These are phyloP conservation scores for Pyracantha coccinea DNA, from an alignment of 331 rosid genomes.

Conservation along the genomic window DNA sequence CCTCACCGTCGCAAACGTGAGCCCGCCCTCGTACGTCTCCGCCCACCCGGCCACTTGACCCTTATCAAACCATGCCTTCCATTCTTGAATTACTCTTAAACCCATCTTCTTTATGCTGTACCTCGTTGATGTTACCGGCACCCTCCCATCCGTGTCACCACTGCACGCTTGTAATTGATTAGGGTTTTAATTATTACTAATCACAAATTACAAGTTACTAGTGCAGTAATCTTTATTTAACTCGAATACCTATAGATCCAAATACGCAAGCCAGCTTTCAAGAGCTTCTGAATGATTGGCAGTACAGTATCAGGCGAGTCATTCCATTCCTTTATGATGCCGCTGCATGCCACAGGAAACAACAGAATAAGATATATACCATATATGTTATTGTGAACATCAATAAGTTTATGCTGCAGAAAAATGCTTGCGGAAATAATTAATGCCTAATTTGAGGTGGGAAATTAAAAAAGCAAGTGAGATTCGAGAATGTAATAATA, in stretches of 20 bases:
- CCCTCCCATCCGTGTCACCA: constrained; percentile 64
- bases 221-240: background rate
- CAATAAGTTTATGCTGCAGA: too few species aligned
- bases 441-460: background rate
- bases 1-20: constrained; percentile 48
- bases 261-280: constrained; percentile 42
- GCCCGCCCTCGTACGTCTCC: constrained; percentile 41
- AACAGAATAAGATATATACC: background rate
- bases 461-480: background rate
- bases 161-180: constrained; percentile 16
- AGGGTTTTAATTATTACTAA: too few species aligned
- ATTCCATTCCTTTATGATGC: constrained; percentile 33
- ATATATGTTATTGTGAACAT: too few species aligned
- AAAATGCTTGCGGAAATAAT: background rate
- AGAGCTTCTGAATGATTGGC: constrained; percentile 37
- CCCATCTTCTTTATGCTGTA: constrained; percentile 49
- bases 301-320: constrained; percentile 38
- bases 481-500: background rate
- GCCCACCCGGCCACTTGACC: constrained; percentile 62
- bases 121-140: constrained; percentile 56
- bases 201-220: background rate
- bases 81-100: constrained; percentile 25
- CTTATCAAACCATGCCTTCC: constrained; percentile 57
- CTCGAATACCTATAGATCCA: constrained; percentile 49
- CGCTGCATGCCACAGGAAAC: constrained; percentile 12